Evolutionary conservation across 306 rosid genomes (phyloP).

Genomic region (Vigna unguiculata): DNA sequence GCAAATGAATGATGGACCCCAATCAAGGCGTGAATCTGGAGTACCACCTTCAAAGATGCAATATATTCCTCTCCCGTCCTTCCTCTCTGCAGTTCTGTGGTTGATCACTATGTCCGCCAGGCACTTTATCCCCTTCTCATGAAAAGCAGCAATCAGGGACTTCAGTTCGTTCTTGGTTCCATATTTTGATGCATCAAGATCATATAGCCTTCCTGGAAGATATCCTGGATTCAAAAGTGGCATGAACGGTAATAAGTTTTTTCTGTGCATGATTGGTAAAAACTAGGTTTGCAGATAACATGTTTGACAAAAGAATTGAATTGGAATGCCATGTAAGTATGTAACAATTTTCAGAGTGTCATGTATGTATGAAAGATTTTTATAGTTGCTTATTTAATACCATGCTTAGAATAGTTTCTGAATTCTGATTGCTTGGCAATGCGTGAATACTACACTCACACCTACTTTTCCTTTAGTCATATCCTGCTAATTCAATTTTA

Average conservation of each 20-base stretch:
- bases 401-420: neutral
- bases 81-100: slow-evolving; percentile 80
- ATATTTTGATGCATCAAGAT: slow-evolving; percentile 77
- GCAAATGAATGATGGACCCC: slow-evolving; percentile 83
- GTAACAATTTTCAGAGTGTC: neutral
- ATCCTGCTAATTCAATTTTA: too few relatives aligned
- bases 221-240: slow-evolving; percentile 57
- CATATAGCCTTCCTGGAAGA: slow-evolving; percentile 86
- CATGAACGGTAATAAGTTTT: neutral
- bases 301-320: neutral
- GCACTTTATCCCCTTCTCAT: slow-evolving; percentile 58
- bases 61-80: slow-evolving; percentile 70
- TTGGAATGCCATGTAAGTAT: neutral
- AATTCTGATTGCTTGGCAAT: neutral
- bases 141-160: slow-evolving; percentile 59
- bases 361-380: neutral
- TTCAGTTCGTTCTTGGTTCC: slow-evolving; percentile 66
- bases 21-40: slow-evolving; percentile 66
- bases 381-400: neutral
- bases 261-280: neutral
- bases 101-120: slow-evolving; percentile 87
- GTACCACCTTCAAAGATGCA: slow-evolving; percentile 90
- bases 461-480: slow-evolving; percentile 1
- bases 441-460: neutral
- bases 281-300: neutral